Evolutionary conservation across 2,329 filamentous ascomycete species (phyloP), one percentile per base, ranked within the genome.

Genomic region (Xylaria sp.): DNA sequence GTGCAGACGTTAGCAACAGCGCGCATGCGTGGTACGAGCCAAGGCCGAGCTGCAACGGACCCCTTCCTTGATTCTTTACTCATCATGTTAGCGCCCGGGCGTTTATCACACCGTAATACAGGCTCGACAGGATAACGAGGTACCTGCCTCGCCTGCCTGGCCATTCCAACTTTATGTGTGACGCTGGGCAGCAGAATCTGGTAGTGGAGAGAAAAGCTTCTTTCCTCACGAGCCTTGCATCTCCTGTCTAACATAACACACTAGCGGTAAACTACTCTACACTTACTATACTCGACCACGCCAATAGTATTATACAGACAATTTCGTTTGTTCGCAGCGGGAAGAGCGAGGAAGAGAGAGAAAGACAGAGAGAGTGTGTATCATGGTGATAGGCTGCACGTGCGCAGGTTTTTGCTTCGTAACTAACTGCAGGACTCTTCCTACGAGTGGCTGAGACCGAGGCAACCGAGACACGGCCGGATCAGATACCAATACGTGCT

Each of bases 181-280:
- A 46, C 37, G 34, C 23, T 25, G 54, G 34, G 34, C 18, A 25
- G 12, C 20, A 13, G 28, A 28, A n/a, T 15, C 28, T 15, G 50
- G n/a, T 12, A 39, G 31, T 37, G 31, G 12, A 10, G 65, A 41
- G 15, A 28, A 57, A 46, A 62, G 54, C 56, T 37, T 70, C 56
- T 59, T 64, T 62, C 68, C 59, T 68, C 41, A 70, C 68, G 68
- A 63, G 65, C 37, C 68, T 34, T 68, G 68, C 68, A 67, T 63
- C 1, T 46, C 25, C 15, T 4, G n/a, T 62, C 28, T 54, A 28
- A 20, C 15, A n/a, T 54, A 28, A 15, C 28, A 28, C 28, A 28
- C 28, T 41, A 37, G 10, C 34, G 7, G 34, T 10, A 2, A 9
- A 37, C 4, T 48, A 48, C 6, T 48, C 8, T 48, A 48, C n/a